A percentile compares a stretch with the other conserved stretches of the same genome.
These are phyloP conservation scores for Globisporangium cederbergense DNA, from an alignment of 352 stramenopile species.

Conservation along the genomic window DNA sequence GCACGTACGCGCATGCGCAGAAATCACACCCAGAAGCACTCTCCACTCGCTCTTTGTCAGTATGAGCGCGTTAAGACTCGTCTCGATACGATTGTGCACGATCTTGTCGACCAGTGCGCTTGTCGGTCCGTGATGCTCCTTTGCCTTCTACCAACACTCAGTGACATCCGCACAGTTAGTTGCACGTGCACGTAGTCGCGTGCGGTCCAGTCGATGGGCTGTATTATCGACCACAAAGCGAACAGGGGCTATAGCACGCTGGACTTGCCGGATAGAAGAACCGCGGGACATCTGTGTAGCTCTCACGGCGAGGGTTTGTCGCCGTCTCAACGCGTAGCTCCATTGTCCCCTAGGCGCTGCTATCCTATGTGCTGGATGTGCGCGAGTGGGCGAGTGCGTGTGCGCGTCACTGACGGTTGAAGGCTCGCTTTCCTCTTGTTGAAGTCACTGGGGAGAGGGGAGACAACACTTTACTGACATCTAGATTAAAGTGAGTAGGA, in stretches of 20 bases:
- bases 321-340: conserved; percentile 8
- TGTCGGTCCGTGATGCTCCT: not conserved
- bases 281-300: conserved; percentile 28
- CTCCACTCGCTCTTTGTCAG: conserved; percentile 20
- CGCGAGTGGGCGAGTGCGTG: too few species aligned
- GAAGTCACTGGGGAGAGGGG: not conserved
- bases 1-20: conserved; percentile 20
- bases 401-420: too few species aligned
- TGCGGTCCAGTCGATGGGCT: too few species aligned
- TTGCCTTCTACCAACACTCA: conserved; percentile 2
- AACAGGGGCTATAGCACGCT: not conserved
- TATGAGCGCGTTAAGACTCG: conserved; percentile 12
- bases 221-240: not conserved
- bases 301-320: not conserved
- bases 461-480: not conserved
- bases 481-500: not conserved
- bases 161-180: not conserved
- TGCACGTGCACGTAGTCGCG: too few species aligned
- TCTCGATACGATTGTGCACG: not conserved
- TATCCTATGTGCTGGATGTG: too few species aligned
- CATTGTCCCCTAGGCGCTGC: not conserved
- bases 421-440: not conserved
- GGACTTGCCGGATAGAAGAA: conserved; percentile 45
- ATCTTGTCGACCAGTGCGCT: conserved; percentile 16
- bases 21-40: conserved; percentile 18